phyloP scores from a whole-genome alignment of 139 green algal species.

The Nannochloris sp. region DNA sequence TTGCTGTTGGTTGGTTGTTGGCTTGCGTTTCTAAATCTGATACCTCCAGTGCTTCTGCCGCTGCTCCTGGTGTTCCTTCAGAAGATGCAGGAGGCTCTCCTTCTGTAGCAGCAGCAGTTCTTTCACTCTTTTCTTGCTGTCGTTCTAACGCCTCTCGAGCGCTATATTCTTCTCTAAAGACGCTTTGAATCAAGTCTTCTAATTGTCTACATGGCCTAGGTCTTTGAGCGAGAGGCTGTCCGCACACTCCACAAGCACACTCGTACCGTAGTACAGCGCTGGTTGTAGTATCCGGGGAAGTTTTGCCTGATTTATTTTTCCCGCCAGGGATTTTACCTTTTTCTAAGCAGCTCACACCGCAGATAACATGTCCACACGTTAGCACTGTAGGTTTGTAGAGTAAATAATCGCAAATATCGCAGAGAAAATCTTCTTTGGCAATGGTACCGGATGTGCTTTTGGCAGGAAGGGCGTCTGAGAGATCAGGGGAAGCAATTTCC shows the following conservation, averaged over 20 bases:
- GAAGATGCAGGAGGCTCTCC: background rate
- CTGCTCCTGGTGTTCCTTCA: too few species aligned
- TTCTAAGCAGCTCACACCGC: background rate
- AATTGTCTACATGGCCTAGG: slow-evolving; percentile 24
- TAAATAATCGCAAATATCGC: slow-evolving; percentile 17
- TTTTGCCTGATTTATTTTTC: too few species aligned
- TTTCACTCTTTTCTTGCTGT: background rate
- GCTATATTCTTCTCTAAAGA: slow-evolving; percentile 12
- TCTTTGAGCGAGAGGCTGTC: background rate
- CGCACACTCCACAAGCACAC: slow-evolving; percentile 25
- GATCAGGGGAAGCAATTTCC: slow-evolving; percentile 8
- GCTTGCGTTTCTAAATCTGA: background rate
- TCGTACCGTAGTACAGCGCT: background rate
- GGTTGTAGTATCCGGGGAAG: background rate
- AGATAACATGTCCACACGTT: slow-evolving; percentile 36
- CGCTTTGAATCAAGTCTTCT: slow-evolving; percentile 16
- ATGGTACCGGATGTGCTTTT: background rate
- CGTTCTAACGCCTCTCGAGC: background rate
- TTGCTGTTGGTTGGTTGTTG: background rate
- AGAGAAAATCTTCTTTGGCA: slow-evolving; percentile 13
- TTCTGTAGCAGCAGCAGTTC: background rate
- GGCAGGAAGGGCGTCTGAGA: background rate
- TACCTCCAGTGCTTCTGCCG: background rate
- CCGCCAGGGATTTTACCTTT: too few species aligned
- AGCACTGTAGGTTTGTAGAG: slow-evolving; percentile 28